Evolutionary conservation across 2,329 filamentous ascomycete genomes (phyloP).

Genomic region (Fusarium equiseti): DNA sequence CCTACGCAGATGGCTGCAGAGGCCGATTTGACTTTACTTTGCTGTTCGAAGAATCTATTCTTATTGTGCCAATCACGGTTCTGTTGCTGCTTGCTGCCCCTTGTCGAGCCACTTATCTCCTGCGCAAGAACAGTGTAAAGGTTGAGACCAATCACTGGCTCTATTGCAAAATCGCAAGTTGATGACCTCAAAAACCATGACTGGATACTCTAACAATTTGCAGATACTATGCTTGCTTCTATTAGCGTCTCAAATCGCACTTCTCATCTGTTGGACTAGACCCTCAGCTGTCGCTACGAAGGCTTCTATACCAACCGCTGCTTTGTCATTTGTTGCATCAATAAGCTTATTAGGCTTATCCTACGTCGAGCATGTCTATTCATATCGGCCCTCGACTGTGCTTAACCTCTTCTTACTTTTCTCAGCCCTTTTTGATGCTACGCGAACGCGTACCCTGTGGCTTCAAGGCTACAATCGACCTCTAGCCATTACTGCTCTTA

Average conservation of each 20-base stretch:
- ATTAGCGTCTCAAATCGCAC: conserved; percentile 23
- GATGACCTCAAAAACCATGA: background rate
- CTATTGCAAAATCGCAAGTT: conserved; percentile 39
- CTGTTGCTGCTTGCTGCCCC: conserved; percentile 49
- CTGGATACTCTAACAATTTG: conserved; percentile 18
- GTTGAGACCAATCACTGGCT: conserved; percentile 36
- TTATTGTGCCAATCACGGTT: conserved; percentile 45
- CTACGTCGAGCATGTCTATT: conserved; percentile 38
- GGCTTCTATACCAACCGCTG: conserved; percentile 27
- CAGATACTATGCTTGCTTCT: conserved; percentile 20
- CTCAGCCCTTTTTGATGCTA: conserved; percentile 27
- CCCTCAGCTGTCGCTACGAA: conserved; percentile 16
- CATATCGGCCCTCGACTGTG: conserved; percentile 36
- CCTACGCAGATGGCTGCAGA: conserved; percentile 48
- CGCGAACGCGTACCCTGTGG: conserved; percentile 33
- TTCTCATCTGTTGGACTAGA: conserved; percentile 25
- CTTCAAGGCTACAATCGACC: conserved; percentile 30
- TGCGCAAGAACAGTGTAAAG: conserved; percentile 39
- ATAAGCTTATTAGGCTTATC: conserved; percentile 22
- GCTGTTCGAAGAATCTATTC: conserved; percentile 56
- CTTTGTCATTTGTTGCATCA: conserved; percentile 26
- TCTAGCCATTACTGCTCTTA: conserved; percentile 8
- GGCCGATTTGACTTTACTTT: conserved; percentile 63
- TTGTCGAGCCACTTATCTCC: conserved; percentile 24
- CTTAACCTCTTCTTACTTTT: conserved; percentile 34